Base-by-base conservation (phyloP, 2,329 filamentous ascomycete genomes). In the Lasiodiplodia sp. region DNA sequence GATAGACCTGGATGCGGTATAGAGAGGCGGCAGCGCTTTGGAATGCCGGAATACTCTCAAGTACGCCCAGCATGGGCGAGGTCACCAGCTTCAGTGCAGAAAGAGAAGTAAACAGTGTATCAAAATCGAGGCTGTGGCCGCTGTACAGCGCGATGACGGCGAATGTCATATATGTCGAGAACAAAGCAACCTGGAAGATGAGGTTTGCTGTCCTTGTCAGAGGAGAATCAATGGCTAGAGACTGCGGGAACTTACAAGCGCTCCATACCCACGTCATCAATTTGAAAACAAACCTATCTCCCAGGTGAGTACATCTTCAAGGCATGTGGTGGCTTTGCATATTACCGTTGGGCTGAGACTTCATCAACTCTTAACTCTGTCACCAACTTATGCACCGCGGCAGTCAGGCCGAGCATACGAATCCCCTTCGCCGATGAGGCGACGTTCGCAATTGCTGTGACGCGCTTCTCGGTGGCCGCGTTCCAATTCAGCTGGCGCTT, bases 41-140 rank as follows among this genome's bases (percentile, higher is more conserved):
- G 23, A 74, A 51, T 5, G 23, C 28, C 1, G 72, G 71, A 8
- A 75, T 69, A 6, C 69, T 56, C 56, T 74, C 73, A 11, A 75
- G 68, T 2, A 71, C 70, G 11, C 47, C 34, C 7, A 72, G 56
- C 34, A 76, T 56, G 7, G 74, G 75, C 1, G 72, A 70, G 3
- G 74, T 74, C 14, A 74, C 72, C 4, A 76, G 69, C 56, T 74
- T 75, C 21, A 76, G 47, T 6, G 74, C 72, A 28, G 73, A 75
- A 47, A 76, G 60, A 7, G 75, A 76, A 4, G 73, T 70, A 52
- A 75, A 76, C 1, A 76, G 69, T 4, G 44, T 71, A 16, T 72
- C 67, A 37, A 74, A 72, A 47, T 73, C 70, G 4, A 76, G 47
- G 6, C 57, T 64, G 0, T 23, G 21, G 5, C 70, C 70, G 8